These are phyloP conservation scores for Protomyces pachydermus DNA, from an alignment of 1,139 yeast genomes.

Conservation along the genomic window DNA sequence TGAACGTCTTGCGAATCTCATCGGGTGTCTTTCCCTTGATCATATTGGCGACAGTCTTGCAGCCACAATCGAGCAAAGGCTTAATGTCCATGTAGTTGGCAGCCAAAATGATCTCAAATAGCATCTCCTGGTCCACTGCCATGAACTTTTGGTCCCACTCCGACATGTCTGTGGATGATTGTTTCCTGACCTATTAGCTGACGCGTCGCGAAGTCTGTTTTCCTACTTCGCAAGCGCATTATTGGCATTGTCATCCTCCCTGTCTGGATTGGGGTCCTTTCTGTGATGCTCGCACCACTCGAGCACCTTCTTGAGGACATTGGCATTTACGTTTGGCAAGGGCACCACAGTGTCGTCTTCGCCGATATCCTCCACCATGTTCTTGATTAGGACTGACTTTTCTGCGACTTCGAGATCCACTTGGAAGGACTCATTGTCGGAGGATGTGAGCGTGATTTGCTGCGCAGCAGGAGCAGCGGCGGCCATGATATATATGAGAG, in stretches of 20 bases:
- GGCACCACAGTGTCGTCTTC: slow-evolving; percentile 87
- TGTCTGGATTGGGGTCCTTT: slow-evolving; percentile 47
- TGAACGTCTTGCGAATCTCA: slow-evolving; percentile 88
- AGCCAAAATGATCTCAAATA: slow-evolving; percentile 85
- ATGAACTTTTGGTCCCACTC: slow-evolving; percentile 97
- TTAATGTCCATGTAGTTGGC: slow-evolving; percentile 93
- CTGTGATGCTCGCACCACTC: slow-evolving; percentile 98
- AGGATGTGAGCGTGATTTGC: slow-evolving; percentile 40
- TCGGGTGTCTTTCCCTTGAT: slow-evolving; percentile 94
- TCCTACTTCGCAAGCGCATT: background rate
- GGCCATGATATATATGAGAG: background rate
- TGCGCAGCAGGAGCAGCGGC: background rate
- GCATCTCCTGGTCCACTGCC: slow-evolving; percentile 97
- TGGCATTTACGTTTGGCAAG: slow-evolving; percentile 40
- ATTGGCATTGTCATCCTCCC: background rate
- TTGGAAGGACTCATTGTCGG: slow-evolving; percentile 43
- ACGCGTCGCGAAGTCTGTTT: background rate
- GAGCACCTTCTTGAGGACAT: slow-evolving; percentile 81
- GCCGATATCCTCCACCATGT: slow-evolving; percentile 77
- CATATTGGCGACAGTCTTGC: slow-evolving; percentile 98
- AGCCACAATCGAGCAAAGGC: slow-evolving; percentile 89
- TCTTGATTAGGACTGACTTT: slow-evolving; percentile 79
- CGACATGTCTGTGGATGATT: slow-evolving; percentile 49
- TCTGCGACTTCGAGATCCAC: slow-evolving; percentile 74
- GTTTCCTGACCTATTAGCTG: slow-evolving; percentile 39